These are phyloP conservation scores for Testicularia cyperi DNA, from an alignment of 1,284 basidiomycete species.

Conservation along the genomic window DNA sequence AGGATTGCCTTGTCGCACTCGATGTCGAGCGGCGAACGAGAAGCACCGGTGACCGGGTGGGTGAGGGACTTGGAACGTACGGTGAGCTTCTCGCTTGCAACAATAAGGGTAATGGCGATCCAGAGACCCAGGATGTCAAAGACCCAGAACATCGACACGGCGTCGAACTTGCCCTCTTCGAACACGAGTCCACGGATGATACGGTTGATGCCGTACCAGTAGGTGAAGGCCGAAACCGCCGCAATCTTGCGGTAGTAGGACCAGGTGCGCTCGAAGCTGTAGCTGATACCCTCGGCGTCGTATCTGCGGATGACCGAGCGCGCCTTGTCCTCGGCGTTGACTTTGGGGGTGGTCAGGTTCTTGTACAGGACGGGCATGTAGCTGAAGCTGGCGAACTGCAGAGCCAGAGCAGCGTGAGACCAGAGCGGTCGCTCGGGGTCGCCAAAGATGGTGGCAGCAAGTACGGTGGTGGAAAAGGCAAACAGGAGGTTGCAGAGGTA, in stretches of 20 bases:
- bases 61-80: slow-evolving; percentile 17
- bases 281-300: slow-evolving; percentile 40
- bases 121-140: slow-evolving; percentile 23
- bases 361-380: slow-evolving; percentile 5
- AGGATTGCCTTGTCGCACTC: slow-evolving; percentile 42
- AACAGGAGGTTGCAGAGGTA: slow-evolving; percentile 30
- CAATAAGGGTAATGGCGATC: slow-evolving; percentile 9
- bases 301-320: slow-evolving; percentile 23
- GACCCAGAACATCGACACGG: slow-evolving; percentile 28
- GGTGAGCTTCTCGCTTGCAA: slow-evolving; percentile 25
- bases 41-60: slow-evolving; percentile 25
- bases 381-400: slow-evolving; percentile 13
- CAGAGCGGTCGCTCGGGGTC: slow-evolving; percentile 7
- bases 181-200: slow-evolving; percentile 16
- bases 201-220: slow-evolving; percentile 44
- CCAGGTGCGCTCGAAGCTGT: slow-evolving; percentile 44
- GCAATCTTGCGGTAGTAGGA: slow-evolving; percentile 43
- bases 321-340: slow-evolving; percentile 23
- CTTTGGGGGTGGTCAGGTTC: slow-evolving; percentile 17
- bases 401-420: slow-evolving; percentile 15
- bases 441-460: slow-evolving; percentile 11
- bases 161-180: slow-evolving; percentile 14
- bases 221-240: slow-evolving; percentile 26
- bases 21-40: slow-evolving; percentile 22
- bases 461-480: slow-evolving; percentile 4